A percentile compares a stretch with the other conserved stretches of the same genome.
phyloP scores from a whole-genome alignment of 1,284 basidiomycete species.

The Hypsizygus ulmarius region DNA sequence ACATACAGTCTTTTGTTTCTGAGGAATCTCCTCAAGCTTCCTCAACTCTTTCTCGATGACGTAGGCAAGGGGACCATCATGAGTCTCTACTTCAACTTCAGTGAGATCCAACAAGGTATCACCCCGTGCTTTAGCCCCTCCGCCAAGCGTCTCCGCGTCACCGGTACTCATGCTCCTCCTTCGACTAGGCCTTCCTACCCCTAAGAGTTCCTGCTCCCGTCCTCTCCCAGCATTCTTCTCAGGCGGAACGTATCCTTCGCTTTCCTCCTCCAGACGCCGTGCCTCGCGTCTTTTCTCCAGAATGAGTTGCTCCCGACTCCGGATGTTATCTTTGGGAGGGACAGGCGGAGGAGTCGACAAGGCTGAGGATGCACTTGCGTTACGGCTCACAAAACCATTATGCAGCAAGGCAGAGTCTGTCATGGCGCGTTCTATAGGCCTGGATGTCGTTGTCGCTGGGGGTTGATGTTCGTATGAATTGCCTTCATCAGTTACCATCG shows the following conservation, averaged over 20 bases:
- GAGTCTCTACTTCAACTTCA: constrained; percentile 28
- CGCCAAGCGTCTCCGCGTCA: constrained; percentile 50
- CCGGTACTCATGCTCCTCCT: constrained; percentile 73
- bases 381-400: constrained; percentile 33
- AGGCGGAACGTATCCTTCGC: constrained; percentile 32
- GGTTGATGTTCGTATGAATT: constrained; percentile 31
- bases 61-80: constrained; percentile 56
- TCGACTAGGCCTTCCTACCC: constrained; percentile 50
- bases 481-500: constrained; percentile 40
- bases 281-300: constrained; percentile 69
- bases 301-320: constrained; percentile 65
- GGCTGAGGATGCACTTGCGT: constrained; percentile 38
- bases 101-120: constrained; percentile 31
- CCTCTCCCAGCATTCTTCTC: constrained; percentile 21
- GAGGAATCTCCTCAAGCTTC: constrained; percentile 49
- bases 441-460: constrained; percentile 18
- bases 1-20: constrained; percentile 47
- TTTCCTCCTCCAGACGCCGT: constrained; percentile 49
- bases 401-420: constrained; percentile 45
- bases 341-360: constrained; percentile 44
- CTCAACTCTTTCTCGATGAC: constrained; percentile 68
- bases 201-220: constrained; percentile 28
- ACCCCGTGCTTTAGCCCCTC: constrained; percentile 31
- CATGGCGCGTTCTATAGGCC: constrained; percentile 40
- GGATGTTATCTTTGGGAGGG: constrained; percentile 65